A percentile compares a stretch with the other conserved stretches of the same genome.
phyloP scores from a whole-genome alignment of 257 asterid genomes.

The Solanum pinnatisectum region DNA sequence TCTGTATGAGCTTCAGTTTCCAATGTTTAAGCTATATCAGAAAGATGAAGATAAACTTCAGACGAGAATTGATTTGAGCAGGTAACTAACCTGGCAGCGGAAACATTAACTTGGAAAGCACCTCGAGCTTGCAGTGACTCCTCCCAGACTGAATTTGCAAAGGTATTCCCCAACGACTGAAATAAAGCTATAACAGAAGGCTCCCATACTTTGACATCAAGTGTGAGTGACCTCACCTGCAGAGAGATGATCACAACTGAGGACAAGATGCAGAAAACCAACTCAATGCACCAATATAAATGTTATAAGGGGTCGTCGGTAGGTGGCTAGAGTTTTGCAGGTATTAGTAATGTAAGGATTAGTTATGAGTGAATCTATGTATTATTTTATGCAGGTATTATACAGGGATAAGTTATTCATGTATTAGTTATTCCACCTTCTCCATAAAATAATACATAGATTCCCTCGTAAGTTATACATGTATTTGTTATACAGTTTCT shows the following conservation, averaged over 20 bases:
- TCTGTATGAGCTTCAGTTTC: constrained; percentile 52
- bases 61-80: neutral
- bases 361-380: neutral
- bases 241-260: constrained; percentile 6
- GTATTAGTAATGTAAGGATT: neutral
- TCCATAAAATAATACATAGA: neutral
- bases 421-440: neutral
- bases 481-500: neutral
- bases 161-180: constrained; percentile 86
- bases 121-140: constrained; percentile 68
- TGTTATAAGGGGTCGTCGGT: neutral
- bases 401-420: neutral
- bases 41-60: constrained; percentile 8
- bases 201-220: constrained; percentile 98
- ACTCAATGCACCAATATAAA: neutral
- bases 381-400: neutral
- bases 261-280: constrained; percentile 3
- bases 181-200: constrained; percentile 84
- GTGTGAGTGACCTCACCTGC: constrained; percentile 96
- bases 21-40: constrained; percentile 6
- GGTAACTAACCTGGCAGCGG: constrained; percentile 53
- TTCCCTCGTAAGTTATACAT: neutral
- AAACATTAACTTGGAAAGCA: constrained; percentile 60
- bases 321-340: neutral
- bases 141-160: constrained; percentile 93